These are phyloP conservation scores for Circinella umbellata DNA, from an alignment of 371 early-diverging fungal species.

Conservation along the genomic window DNA sequence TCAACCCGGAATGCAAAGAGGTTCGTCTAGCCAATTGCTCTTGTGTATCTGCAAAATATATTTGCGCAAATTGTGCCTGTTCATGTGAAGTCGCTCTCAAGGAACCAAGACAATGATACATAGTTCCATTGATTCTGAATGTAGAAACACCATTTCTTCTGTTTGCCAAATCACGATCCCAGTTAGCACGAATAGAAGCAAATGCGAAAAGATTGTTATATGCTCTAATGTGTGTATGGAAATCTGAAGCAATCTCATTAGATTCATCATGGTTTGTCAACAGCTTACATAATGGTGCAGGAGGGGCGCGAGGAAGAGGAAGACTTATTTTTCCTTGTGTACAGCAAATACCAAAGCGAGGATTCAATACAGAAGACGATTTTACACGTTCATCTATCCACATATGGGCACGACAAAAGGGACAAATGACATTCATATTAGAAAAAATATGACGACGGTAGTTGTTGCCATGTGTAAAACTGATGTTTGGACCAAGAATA, in stretches of 20 bases:
- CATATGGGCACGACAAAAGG: background rate
- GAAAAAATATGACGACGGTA: background rate
- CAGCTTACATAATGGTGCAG: background rate
- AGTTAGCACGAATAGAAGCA: constrained; percentile 1
- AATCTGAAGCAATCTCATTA: background rate
- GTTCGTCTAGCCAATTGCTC: background rate
- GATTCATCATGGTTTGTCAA: background rate
- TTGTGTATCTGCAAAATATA: constrained; percentile 9
- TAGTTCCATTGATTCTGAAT: background rate
- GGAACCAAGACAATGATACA: background rate
- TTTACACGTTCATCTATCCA: background rate
- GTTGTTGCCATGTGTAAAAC: background rate
- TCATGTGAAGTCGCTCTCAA: background rate
- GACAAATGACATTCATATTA: background rate
- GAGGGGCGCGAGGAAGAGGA: background rate
- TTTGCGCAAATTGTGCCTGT: background rate
- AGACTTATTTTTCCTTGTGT: background rate
- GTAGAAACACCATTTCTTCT: background rate
- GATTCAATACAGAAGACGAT: background rate
- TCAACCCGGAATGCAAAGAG: background rate
- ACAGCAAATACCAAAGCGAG: background rate
- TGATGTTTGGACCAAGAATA: background rate
- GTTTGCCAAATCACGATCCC: background rate
- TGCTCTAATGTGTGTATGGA: background rate
- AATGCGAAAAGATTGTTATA: background rate